A percentile compares a stretch with the other conserved stretches of the same genome.
These are phyloP conservation scores for Ustilago nuda DNA, from an alignment of 1,284 basidiomycete species.

Conservation along the genomic window DNA sequence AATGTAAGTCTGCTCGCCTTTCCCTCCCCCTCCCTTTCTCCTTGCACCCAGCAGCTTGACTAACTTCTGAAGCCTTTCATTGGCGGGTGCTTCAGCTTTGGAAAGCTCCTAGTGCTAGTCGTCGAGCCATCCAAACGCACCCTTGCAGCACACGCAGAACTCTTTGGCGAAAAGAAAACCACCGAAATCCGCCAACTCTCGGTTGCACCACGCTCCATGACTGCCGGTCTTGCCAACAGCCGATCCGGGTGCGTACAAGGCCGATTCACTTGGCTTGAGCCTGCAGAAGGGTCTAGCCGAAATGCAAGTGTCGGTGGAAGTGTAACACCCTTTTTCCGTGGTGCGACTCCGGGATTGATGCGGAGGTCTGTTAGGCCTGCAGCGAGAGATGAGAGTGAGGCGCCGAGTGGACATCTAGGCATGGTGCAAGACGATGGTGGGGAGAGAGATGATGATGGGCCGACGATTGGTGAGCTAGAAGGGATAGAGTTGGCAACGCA, in stretches of 20 bases:
- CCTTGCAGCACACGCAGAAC: slow-evolving; percentile 46
- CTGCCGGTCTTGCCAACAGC: slow-evolving; percentile 21
- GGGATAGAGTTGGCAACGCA: slow-evolving; percentile 53
- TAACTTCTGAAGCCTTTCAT: no score
- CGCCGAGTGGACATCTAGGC: slow-evolving; percentile 8
- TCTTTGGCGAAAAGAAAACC: slow-evolving; percentile 43
- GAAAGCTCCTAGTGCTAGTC: slow-evolving; percentile 61
- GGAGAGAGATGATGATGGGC: slow-evolving; percentile 19
- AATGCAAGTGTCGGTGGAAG: slow-evolving; percentile 36
- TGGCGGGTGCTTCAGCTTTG: slow-evolving; percentile 41
- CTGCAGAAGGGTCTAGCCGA: slow-evolving; percentile 33
- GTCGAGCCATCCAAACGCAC: slow-evolving; percentile 52
- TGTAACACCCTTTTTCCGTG: slow-evolving; percentile 48
- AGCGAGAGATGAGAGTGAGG: slow-evolving; percentile 16
- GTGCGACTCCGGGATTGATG: slow-evolving; percentile 17
- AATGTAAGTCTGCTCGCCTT: slow-evolving; percentile 29
- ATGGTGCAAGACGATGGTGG: slow-evolving; percentile 11
- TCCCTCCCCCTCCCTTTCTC: neutral
- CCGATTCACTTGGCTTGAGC: slow-evolving; percentile 44
- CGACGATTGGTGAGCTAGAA: slow-evolving; percentile 39
- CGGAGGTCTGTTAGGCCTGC: slow-evolving; percentile 18
- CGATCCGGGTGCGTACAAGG: slow-evolving; percentile 34
- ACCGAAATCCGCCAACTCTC: slow-evolving; percentile 53
- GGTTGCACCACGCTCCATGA: slow-evolving; percentile 40
- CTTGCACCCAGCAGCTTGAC: no score